These are phyloP conservation scores for Sphagnurus paluster DNA, from an alignment of 1,284 basidiomycete genomes.

Conservation along the genomic window DNA sequence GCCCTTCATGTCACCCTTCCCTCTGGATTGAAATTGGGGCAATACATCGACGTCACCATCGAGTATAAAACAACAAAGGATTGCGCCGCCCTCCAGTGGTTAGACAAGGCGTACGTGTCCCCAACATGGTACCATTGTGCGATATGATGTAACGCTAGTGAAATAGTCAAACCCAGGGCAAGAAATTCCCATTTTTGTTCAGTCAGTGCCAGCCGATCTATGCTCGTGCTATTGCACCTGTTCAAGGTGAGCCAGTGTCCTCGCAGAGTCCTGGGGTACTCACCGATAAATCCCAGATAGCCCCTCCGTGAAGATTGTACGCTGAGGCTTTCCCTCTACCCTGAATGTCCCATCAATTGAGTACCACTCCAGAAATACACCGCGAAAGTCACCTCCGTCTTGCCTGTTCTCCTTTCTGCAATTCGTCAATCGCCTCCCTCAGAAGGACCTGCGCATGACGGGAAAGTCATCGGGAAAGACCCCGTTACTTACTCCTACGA, in stretches of 20 bases:
- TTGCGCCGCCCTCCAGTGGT: conserved; percentile 92
- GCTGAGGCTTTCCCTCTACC: conserved; percentile 21
- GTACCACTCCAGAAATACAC: conserved; percentile 56
- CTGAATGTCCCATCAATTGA: conserved; percentile 1
- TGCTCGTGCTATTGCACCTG: conserved; percentile 76
- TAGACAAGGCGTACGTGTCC: conserved; percentile 71
- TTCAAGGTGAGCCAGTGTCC: conserved; percentile 58
- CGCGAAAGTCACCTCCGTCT: conserved; percentile 70
- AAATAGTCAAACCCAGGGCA: conserved; percentile 86
- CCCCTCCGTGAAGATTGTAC: conserved; percentile 73
- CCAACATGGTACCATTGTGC: not conserved
- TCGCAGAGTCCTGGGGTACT: not conserved
- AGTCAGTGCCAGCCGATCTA: conserved; percentile 96
- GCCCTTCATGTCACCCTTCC: conserved; percentile 59
- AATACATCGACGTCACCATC: conserved; percentile 59
- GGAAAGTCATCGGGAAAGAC: conserved; percentile 71
- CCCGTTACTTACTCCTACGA: conserved; percentile 65
- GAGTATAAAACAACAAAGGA: conserved; percentile 75
- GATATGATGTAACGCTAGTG: not conserved
- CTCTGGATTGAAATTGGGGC: conserved; percentile 37
- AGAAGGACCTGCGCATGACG: conserved; percentile 63
- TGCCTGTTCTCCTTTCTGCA: conserved; percentile 86
- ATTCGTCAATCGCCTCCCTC: conserved; percentile 75
- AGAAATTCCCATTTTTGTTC: conserved; percentile 87
- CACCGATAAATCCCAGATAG: conserved; percentile 44